Evolutionary conservation across 2,329 filamentous ascomycete genomes (phyloP), one percentile per base, ranked within the genome.

Genomic region (Stagonosporopsis rhizophila): DNA sequence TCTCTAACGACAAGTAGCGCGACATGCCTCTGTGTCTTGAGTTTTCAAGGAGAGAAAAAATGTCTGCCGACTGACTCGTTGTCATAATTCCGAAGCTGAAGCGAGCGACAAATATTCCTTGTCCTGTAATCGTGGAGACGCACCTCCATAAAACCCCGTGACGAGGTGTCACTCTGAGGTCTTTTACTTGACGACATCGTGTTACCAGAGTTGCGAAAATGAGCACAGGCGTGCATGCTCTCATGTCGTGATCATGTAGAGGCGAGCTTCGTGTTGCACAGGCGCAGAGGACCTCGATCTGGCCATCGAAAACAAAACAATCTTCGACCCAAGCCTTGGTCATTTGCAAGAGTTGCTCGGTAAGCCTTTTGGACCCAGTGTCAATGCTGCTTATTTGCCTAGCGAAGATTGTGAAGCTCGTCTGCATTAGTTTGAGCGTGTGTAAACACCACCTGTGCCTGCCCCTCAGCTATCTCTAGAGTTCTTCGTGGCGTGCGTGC

Each of bases 31-130:
- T 35, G 46, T 47, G 47, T 25, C 23, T 25, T 4, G 7, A 25
- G 23, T 30, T 17, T 46, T 50, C 39, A 30, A 51, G 48, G 38
- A 42, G n/a, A n/a, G 53, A n/a, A 32, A 41, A 30, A 34, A 37
- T 54, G 45, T 50, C 38, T 52, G 45, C 41, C 42, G 19, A 47
- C 53, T 52, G 47, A 47, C 53, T 56, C 47, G 38, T 44, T 9
- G 20, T 38, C 38, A 47, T 47, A 44, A 39, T 2, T 28, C 42
- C 53, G 53, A 52, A 23, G 38, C 47, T 56, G 25, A 44, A 47
- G 44, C 53, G 53, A 56, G 53, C 27, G 19, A 44, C 35, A 20
- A n/a, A 12, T 39, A 22, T 9, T 27, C 19, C 47, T 44, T 48
- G n/a, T 34, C 20, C 30, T 37, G 37, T 41, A 8, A 11, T 25